A percentile compares a stretch with the other conserved stretches of the same genome.
phyloP scores from a whole-genome alignment of 495 filamentous ascomycete genomes.

The Penicillium ochrochloron region DNA sequence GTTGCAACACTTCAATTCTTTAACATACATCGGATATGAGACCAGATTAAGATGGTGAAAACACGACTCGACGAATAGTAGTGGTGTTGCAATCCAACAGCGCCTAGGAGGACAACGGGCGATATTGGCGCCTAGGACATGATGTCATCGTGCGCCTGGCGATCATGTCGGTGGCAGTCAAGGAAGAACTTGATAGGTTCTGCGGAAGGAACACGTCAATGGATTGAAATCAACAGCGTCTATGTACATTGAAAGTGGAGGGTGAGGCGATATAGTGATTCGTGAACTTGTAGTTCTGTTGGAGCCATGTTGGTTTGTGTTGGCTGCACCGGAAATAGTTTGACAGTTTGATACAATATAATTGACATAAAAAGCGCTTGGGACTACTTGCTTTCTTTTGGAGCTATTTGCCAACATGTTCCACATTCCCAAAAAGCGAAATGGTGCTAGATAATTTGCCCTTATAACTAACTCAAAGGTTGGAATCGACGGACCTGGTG shows the following conservation, averaged over 20 bases:
- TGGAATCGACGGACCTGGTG: no score
- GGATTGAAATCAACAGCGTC: background rate
- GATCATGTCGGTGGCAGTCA: background rate
- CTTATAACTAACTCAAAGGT: no score
- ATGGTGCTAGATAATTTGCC: no score
- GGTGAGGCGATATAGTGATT: background rate
- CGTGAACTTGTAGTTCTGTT: background rate
- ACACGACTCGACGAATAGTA: background rate
- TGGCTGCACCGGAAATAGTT: background rate
- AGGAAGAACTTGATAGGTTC: background rate
- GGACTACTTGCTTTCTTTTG: background rate
- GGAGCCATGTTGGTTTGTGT: background rate
- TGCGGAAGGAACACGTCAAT: background rate
- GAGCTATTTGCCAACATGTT: no score
- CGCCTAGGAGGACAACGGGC: conserved; percentile 4
- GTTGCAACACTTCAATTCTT: background rate
- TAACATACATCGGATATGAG: background rate
- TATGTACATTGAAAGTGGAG: background rate
- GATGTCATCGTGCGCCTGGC: conserved; percentile 17
- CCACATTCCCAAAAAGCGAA: no score
- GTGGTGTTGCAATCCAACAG: conserved; percentile 13
- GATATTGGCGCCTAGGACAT: background rate
- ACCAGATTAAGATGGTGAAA: background rate
- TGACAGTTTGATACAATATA: background rate
- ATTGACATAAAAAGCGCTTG: background rate